Conservation (phyloP, 176 grass and related monocot species). For the Ensete glaucum region DNA sequence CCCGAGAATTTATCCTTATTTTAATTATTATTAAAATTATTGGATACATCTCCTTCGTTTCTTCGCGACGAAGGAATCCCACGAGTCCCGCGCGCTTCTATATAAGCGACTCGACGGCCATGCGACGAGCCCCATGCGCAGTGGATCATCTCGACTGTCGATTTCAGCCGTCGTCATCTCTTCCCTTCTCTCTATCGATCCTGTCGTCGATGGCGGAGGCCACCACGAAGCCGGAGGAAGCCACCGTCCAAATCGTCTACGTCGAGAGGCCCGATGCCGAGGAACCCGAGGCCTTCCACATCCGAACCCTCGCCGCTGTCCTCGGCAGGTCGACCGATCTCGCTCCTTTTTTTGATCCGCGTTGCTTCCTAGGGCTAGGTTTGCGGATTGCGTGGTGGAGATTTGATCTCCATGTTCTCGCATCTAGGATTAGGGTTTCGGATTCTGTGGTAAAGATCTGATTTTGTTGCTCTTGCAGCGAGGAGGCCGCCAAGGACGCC, state of each 20-base stretch:
- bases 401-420: not conserved
- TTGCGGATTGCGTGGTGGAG: not conserved
- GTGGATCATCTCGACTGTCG: not conserved
- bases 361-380: not conserved
- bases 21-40: no score
- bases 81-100: not conserved
- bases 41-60: not conserved
- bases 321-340: constrained; percentile 29
- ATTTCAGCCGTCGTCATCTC: not conserved
- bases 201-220: not conserved
- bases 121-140: not conserved
- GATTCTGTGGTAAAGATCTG: not conserved
- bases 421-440: not conserved
- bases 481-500: constrained; percentile 48
- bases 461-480: constrained; percentile 15
- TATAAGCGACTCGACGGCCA: not conserved
- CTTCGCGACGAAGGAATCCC: not conserved
- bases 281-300: constrained; percentile 17
- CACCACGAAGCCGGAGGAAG: constrained; percentile 5
- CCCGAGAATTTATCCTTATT: no score
- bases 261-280: not conserved
- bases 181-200: not conserved
- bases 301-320: constrained; percentile 9
- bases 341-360: not conserved
- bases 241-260: constrained; percentile 15